Conservation (phyloP, 768 basidiomycete genomes). For the Mycena chlorophos region DNA sequence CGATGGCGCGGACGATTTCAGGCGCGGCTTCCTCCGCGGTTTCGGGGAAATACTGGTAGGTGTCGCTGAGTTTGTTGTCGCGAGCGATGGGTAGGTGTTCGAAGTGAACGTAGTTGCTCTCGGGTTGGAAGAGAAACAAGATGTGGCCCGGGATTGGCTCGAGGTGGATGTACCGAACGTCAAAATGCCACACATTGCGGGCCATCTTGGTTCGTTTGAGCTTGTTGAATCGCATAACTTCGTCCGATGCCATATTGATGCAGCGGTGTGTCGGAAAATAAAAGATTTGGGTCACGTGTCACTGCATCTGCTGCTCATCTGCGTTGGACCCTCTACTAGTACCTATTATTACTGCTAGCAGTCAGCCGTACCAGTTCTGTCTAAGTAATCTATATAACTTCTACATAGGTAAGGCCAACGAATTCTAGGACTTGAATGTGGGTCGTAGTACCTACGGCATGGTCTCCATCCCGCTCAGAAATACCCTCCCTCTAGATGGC, state of each 20-base stretch:
- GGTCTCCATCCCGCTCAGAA: too few relatives aligned
- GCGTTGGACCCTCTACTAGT: too few relatives aligned
- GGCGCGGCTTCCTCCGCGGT: conserved; percentile 31
- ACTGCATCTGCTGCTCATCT: too few relatives aligned
- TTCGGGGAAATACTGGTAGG: conserved; percentile 33
- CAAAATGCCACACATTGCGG: not conserved
- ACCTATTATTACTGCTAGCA: too few relatives aligned
- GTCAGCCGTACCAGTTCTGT: too few relatives aligned
- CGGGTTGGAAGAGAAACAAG: not conserved
- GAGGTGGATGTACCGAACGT: not conserved
- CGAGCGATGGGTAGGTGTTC: not conserved
- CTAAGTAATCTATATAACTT: too few relatives aligned
- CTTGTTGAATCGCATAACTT: not conserved
- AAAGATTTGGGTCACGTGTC: too few relatives aligned
- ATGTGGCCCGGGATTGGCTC: not conserved
- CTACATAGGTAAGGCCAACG: too few relatives aligned
- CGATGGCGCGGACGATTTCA: conserved; percentile 30
- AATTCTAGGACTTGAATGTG: too few relatives aligned
- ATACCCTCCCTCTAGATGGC: too few relatives aligned
- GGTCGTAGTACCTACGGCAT: too few relatives aligned
- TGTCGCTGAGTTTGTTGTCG: not conserved
- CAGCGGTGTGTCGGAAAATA: too few relatives aligned
- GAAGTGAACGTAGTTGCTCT: not conserved
- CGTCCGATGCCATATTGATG: not conserved
- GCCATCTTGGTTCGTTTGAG: not conserved